Conservation (phyloP, 257 asterid species). For the Solanum ossicruentum region DNA sequence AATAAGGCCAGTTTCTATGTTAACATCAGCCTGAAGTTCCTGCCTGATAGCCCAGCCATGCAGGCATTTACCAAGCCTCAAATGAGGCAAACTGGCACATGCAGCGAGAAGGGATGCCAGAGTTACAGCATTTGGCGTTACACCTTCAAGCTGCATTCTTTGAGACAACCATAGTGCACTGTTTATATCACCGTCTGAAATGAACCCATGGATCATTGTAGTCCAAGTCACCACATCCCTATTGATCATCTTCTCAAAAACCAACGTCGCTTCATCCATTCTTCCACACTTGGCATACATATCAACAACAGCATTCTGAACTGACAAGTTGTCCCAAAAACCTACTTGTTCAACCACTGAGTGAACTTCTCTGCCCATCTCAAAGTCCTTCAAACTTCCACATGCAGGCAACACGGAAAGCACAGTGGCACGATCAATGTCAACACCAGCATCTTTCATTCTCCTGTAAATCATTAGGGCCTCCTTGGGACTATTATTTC, state of each 20-base stretch:
- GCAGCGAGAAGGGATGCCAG: conserved; percentile 64
- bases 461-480: conserved; percentile 39
- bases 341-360: conserved; percentile 29
- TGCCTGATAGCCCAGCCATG: conserved; percentile 86
- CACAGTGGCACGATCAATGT: conserved; percentile 59
- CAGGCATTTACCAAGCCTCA: conserved; percentile 75
- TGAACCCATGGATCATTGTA: conserved; percentile 61
- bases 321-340: conserved; percentile 38
- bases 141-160: conserved; percentile 69
- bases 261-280: conserved; percentile 47
- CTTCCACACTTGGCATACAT: conserved; percentile 76
- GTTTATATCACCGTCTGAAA: conserved; percentile 23
- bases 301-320: conserved; percentile 64
- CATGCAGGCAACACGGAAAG: conserved; percentile 82
- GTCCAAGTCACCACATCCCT: conserved; percentile 90
- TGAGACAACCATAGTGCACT: conserved; percentile 44
- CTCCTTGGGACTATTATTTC: conserved; percentile 40
- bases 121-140: conserved; percentile 74
- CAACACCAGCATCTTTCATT: conserved; percentile 44
- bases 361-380: conserved; percentile 54
- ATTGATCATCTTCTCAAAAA: conserved; percentile 45
- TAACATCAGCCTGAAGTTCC: conserved; percentile 48
- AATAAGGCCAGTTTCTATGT: conserved; percentile 67
- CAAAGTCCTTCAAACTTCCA: conserved; percentile 46
- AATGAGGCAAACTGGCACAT: conserved; percentile 34